Conservation (phyloP, 2,329 filamentous ascomycete genomes). For the Plenodomus tracheiphilus region DNA sequence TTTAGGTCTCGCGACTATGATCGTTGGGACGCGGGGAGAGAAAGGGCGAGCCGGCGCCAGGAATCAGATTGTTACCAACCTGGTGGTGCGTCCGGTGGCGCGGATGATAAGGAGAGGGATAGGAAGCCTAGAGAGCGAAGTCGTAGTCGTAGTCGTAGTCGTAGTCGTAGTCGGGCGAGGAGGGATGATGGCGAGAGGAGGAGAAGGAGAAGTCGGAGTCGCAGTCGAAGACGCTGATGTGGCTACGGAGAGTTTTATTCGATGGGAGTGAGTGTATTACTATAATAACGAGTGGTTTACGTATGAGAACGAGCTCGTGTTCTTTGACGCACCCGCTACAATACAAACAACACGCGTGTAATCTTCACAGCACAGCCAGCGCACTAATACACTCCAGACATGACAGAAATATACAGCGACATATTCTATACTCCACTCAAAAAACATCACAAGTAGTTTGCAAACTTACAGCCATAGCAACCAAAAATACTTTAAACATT, state of each 20-base stretch:
- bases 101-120: constrained; percentile 20
- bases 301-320: not conserved
- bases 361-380: too few species aligned
- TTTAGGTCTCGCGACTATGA: constrained; percentile 50
- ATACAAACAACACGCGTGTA: too few species aligned
- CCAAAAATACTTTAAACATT: too few species aligned
- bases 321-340: too few species aligned
- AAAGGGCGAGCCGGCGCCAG: constrained; percentile 24
- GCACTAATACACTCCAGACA: too few species aligned
- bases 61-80: constrained; percentile 41
- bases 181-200: constrained; percentile 15
- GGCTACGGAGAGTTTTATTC: not conserved
- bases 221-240: constrained; percentile 16
- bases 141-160: constrained; percentile 11
- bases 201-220: constrained; percentile 24
- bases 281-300: not conserved
- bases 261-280: not conserved
- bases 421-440: too few species aligned
- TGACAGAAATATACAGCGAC: too few species aligned
- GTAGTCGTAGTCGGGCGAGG: constrained; percentile 19
- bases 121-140: constrained; percentile 26
- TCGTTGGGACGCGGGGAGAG: constrained; percentile 33
- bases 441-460: too few species aligned
- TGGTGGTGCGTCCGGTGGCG: constrained; percentile 13
- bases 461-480: too few species aligned